These are phyloP conservation scores for Garcia nutans DNA, from an alignment of 345 rosid species.

Conservation along the genomic window DNA sequence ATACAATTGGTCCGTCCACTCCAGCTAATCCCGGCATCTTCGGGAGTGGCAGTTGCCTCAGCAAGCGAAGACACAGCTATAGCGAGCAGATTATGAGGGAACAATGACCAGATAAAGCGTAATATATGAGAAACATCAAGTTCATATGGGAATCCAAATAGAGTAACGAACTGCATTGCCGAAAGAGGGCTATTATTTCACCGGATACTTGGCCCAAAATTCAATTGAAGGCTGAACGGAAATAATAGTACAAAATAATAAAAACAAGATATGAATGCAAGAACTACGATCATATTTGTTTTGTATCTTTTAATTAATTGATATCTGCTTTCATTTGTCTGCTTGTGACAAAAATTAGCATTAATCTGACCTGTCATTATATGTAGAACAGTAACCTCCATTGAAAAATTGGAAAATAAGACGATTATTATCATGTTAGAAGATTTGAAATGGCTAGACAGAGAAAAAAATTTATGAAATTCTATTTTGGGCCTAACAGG, in stretches of 20 bases:
- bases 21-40: constrained; percentile 85
- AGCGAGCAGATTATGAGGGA: constrained; percentile 91
- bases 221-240: background rate
- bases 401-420: no score
- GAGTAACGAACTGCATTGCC: constrained; percentile 55
- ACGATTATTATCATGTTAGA: background rate
- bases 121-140: constrained; percentile 18
- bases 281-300: background rate
- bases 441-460: background rate
- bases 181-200: constrained; percentile 18
- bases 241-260: background rate
- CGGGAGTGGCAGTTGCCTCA: constrained; percentile 62
- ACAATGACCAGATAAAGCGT: constrained; percentile 68
- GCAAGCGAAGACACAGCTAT: constrained; percentile 53
- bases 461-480: background rate
- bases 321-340: background rate
- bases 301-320: background rate
- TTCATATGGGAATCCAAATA: constrained; percentile 61
- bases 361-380: background rate
- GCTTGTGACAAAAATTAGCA: background rate
- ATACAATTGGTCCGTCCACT: constrained; percentile 55
- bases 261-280: background rate
- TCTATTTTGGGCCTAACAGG: background rate
- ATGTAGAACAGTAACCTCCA: background rate
- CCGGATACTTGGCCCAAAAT: background rate